Base-by-base conservation (phyloP, 192 early-diverging fungal species). In the Coemansia pectinata region DNA sequence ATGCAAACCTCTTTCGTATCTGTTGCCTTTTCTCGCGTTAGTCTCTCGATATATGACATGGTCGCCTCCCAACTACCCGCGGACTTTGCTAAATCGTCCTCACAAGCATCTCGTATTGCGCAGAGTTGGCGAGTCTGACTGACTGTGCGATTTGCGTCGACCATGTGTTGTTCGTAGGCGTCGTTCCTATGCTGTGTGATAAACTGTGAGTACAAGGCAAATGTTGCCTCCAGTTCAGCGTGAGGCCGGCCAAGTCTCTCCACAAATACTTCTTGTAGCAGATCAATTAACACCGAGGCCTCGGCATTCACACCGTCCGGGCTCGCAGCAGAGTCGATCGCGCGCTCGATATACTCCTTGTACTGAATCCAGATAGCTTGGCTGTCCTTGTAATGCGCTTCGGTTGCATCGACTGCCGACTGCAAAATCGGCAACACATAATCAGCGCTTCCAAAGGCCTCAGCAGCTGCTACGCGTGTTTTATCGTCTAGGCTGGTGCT, bases 171-270 rank as follows among this genome's bases (percentile, higher is more conserved):
- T 62, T 81, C 79, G 40, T 81, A 81, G 21, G 31, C 50, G 41
- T 60, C 15, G 65, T 81, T 48, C 41, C 45, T 70, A 31, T 39
- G 52, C 40, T 55, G 53, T 4, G 79, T 81, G 17, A 75, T 69
- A 60, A 76, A 81, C 64, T 67, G 67, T 5, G 79, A 81, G 65
- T 81, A 81, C 71, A 73, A 41, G 9, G 65, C 48, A 62, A 76
- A 81, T n/a, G 79, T 81, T 1, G 65, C 65, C 29, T 81, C 79
- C 9, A 81, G 31, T 27, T 63, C 70, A 4, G 74, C 65, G 57
- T 81, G 73, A 25, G 79, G 71, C 59, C 64, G 71, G 1, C 40
- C 63, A 0, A 81, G 74, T 17, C 79, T 55, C 47, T 76, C 63
- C 25, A 81, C 36, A 48, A 73, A 72, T 17, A 64, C 44, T 1